These are phyloP conservation scores for Wickerhamomyces bovis DNA, from an alignment of 805 yeast species.

Conservation along the genomic window DNA sequence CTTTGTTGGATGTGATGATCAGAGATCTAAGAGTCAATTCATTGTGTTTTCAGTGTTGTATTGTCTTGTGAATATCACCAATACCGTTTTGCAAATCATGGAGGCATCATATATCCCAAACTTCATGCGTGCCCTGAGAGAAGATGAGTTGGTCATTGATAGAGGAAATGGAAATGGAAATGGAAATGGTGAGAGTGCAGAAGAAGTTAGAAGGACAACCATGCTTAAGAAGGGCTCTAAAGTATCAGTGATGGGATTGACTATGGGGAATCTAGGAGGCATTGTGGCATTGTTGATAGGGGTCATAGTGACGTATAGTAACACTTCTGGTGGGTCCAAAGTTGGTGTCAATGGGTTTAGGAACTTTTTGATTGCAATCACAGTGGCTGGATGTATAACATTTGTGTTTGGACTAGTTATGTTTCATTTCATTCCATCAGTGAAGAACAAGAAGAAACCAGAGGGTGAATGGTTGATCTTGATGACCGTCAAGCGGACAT, in stretches of 20 bases:
- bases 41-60: constrained; percentile 27
- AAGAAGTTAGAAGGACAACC: constrained; percentile 22
- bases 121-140: constrained; percentile 31
- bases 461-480: constrained; percentile 22
- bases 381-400: constrained; percentile 34
- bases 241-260: constrained; percentile 33
- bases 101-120: constrained; percentile 37
- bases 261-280: constrained; percentile 33
- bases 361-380: constrained; percentile 32
- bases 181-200: constrained; percentile 6
- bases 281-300: constrained; percentile 33
- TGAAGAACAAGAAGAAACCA: constrained; percentile 25
- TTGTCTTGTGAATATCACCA: constrained; percentile 25
- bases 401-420: constrained; percentile 23
- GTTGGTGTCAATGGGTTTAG: constrained; percentile 26
- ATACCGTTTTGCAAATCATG: constrained; percentile 30
- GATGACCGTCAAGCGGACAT: constrained; percentile 26
- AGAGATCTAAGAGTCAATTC: constrained; percentile 18
- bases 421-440: constrained; percentile 28
- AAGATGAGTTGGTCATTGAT: constrained; percentile 5
- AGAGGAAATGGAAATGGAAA: too few species aligned
- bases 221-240: constrained; percentile 28
- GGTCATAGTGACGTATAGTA: constrained; percentile 30
- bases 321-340: constrained; percentile 16
- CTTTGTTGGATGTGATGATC: constrained; percentile 27